Conservation (phyloP, 2,329 filamentous ascomycete genomes). For the Zasmidium citrigriseum region DNA sequence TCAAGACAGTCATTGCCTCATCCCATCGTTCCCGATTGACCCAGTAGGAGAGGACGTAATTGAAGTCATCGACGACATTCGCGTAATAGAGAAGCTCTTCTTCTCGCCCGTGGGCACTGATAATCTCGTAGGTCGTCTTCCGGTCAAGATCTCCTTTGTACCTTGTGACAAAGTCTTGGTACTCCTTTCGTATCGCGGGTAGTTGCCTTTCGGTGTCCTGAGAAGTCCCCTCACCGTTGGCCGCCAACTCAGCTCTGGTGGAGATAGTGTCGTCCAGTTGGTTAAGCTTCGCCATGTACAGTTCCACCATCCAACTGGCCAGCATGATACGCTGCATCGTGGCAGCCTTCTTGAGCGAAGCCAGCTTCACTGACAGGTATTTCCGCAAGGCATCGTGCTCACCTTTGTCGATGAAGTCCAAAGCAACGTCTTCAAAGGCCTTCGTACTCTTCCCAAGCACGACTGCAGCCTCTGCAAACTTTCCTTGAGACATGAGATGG, state of each 20-base stretch:
- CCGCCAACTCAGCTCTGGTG: conserved; percentile 78
- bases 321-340: conserved; percentile 96
- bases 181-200: conserved; percentile 71
- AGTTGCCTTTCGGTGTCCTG: conserved; percentile 71
- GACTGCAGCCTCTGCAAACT: conserved; percentile 80
- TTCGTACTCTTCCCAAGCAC: conserved; percentile 96
- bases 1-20: conserved; percentile 83
- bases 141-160: conserved; percentile 86
- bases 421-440: conserved; percentile 91
- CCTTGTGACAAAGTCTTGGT: conserved; percentile 80
- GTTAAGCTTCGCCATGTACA: conserved; percentile 97
- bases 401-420: conserved; percentile 84
- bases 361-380: conserved; percentile 83
- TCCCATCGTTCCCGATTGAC: conserved; percentile 91
- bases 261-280: conserved; percentile 91
- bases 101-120: conserved; percentile 92
- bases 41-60: conserved; percentile 96
- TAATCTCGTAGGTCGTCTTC: conserved; percentile 92
- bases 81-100: conserved; percentile 91
- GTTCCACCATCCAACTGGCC: conserved; percentile 89
- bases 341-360: conserved; percentile 76
- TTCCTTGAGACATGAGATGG: conserved; percentile 76
- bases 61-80: conserved; percentile 83
- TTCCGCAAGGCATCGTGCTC: conserved; percentile 89
- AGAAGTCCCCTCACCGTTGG: conserved; percentile 55